These are phyloP conservation scores for Pittosporum tobira DNA, from an alignment of 129 eudicot genomes.

Conservation along the genomic window DNA sequence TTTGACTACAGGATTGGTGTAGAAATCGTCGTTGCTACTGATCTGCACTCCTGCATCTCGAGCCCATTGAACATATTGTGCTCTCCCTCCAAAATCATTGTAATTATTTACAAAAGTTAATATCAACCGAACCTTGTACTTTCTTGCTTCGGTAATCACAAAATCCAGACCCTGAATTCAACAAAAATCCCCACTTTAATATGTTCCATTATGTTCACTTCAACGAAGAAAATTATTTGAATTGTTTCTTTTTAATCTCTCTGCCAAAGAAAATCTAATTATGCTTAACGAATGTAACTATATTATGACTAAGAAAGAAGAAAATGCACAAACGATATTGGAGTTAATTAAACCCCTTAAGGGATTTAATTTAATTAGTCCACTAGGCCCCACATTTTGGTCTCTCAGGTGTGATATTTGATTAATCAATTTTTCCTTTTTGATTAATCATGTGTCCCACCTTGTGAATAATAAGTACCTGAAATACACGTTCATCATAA, in stretches of 20 bases:
- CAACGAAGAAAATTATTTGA: too few species aligned
- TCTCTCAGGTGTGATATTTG: too few species aligned
- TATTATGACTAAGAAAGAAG: background rate
- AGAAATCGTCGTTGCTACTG: slow-evolving; percentile 20
- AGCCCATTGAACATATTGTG: slow-evolving; percentile 28
- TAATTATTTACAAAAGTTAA: slow-evolving; percentile 23
- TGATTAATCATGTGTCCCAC: too few species aligned
- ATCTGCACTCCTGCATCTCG: slow-evolving; percentile 17
- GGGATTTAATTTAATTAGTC: too few species aligned
- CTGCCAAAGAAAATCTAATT: background rate
- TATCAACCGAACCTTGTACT: slow-evolving; percentile 12
- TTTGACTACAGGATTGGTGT: slow-evolving; percentile 15
- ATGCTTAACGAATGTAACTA: background rate
- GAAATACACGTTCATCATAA: slow-evolving; percentile 27
- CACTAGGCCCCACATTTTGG: too few species aligned
- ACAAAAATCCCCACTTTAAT: background rate
- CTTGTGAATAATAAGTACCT: slow-evolving; percentile 10
- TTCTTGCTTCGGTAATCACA: slow-evolving; percentile 26
- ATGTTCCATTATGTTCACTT: too few species aligned
- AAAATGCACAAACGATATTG: too few species aligned
- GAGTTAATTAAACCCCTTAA: too few species aligned
- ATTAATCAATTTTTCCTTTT: too few species aligned
- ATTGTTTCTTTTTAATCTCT: too few species aligned
- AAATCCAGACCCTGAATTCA: slow-evolving; percentile 19
- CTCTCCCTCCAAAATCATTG: slow-evolving; percentile 21